Base-by-base conservation (phyloP, 75 land plant genomes). In the Gnetum montanum region DNA sequence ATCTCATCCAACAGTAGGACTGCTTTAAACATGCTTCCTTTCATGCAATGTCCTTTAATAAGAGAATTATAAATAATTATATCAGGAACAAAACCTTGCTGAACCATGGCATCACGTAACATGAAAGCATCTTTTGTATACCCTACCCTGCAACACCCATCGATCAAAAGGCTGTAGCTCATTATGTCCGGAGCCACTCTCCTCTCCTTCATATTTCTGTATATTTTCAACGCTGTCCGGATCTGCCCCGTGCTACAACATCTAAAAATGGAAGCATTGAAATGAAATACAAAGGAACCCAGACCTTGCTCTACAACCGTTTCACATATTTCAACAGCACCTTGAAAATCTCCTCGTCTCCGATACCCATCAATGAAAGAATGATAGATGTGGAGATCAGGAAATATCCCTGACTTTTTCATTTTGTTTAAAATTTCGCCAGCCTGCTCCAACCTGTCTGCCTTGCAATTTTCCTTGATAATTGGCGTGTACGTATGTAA, bases 131-230 rank as follows among this genome's bases (percentile, higher is more conserved):
- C 13, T 65, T 7, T 4, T 8, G 75, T 11, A 35, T 38, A 29
- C 33, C 40, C 37, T 44, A 51, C 46, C 28, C 62, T 78, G 13
- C 64, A 50, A 58, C 58, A 66, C 13, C 67, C 77, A 63, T 75
- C 69, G 12, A 81, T 65, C 37, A 81, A 71, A 61, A 75, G 56
- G 13, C 76, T 80, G 47, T 74, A 80, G 3, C 84, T 83, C 25
- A 70, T 57, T 35, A 78, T 57, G 46, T 66, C 70, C 16, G 84
- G 78, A 1, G 23, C 0, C 26, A 71, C 23, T 27, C 66, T 65
- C 25, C 41, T 49, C 1, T 43, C 41, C 54, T 58, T 52, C 76
- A 83, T 79, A 28, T 22, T 48, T 7, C 62, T 25, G 41, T 74
- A 52, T 19, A 67, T 3, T 4, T 57, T 37, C 36, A 47, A 40